Evolutionary conservation across 2,329 filamentous ascomycete genomes (phyloP).

Genomic region (Paraphoma chrysanthemicola): DNA sequence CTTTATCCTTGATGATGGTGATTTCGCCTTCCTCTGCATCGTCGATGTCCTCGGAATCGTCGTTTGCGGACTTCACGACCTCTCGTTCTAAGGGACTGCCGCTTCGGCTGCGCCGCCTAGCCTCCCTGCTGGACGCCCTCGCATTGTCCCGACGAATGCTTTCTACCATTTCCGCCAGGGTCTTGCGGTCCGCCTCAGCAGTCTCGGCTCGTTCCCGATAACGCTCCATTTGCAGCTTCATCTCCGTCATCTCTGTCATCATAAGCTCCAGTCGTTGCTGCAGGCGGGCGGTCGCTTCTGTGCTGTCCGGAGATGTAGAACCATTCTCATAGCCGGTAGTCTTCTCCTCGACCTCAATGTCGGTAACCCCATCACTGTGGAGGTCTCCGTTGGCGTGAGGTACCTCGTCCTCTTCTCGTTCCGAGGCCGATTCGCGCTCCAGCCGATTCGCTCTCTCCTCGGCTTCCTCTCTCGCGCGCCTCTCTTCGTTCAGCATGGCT

Average conservation of each 20-base stretch:
- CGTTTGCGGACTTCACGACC: constrained; percentile 10
- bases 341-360: constrained; percentile 20
- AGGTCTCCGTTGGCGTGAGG: constrained; percentile 25
- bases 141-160: constrained; percentile 75
- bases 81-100: constrained; percentile 21
- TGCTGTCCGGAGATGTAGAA: constrained; percentile 22
- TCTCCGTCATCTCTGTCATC: constrained; percentile 78
- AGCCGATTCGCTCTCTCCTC: constrained; percentile 81
- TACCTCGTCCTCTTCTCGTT: constrained; percentile 39
- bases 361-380: constrained; percentile 12
- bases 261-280: constrained; percentile 79
- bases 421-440: constrained; percentile 64
- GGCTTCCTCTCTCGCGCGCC: constrained; percentile 79
- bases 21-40: constrained; percentile 45
- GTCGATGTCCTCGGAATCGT: constrained; percentile 26
- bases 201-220: constrained; percentile 80
- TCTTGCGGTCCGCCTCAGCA: constrained; percentile 81
- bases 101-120: constrained; percentile 35
- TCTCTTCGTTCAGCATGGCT: constrained; percentile 77
- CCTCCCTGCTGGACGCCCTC: constrained; percentile 47
- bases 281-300: constrained; percentile 57
- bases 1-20: constrained; percentile 44
- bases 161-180: constrained; percentile 85
- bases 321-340: constrained; percentile 25
- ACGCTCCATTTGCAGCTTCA: constrained; percentile 79